Evolutionary conservation across 768 basidiomycete genomes (phyloP), one percentile per base, ranked within the genome.

Genomic region (Leccinum barrowsii): DNA sequence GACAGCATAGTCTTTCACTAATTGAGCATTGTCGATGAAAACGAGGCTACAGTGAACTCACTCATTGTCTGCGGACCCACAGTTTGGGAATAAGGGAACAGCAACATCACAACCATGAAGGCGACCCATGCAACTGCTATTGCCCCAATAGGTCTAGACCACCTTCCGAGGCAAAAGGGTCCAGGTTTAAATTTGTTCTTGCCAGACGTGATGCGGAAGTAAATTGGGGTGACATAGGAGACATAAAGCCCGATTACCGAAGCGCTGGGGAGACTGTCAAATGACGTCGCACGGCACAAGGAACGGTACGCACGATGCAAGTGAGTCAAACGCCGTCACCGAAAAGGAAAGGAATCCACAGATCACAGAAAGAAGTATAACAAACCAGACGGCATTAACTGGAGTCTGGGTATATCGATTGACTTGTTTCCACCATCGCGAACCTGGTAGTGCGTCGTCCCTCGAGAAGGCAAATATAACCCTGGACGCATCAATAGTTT

Each of bases 401-500:
- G 77, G 78, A 7, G 71, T 76, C 40, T 66, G 65, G 1, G 73
- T 75, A 15, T 53, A 52, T 1, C 34, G 62, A 55, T 76, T 75
- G 52, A 76, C 63, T 56, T 65, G 62, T 54, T 74, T 74, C 73
- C 73, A 74, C 68, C 67, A 74, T 22, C 66, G 65, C 1, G 76
- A 76, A 11, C 75, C 74, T 4, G 76, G 76, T 8, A 76, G 63
- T 12, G 73, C 77, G 49, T 75, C 66, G 48, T 77, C 77, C 10
- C 77, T 58, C 8, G 65, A 69, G 64, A 80, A 78, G 26, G 79
- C 78, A 51, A 78, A 80, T 28, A 80, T 69, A 24, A 78, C 79
- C 42, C 79, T 74, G 15, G 79, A 79, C 21, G 77, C 79, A 60
- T 80, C 79, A 24, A 80, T 71, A 53, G 68, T 72, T 62, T 81